Percentiles rank a stretch among this genome's conserved stretches.
These are phyloP conservation scores for Lanmaoa pseudosensibilis DNA, from an alignment of 768 basidiomycete species.

Conservation along the genomic window DNA sequence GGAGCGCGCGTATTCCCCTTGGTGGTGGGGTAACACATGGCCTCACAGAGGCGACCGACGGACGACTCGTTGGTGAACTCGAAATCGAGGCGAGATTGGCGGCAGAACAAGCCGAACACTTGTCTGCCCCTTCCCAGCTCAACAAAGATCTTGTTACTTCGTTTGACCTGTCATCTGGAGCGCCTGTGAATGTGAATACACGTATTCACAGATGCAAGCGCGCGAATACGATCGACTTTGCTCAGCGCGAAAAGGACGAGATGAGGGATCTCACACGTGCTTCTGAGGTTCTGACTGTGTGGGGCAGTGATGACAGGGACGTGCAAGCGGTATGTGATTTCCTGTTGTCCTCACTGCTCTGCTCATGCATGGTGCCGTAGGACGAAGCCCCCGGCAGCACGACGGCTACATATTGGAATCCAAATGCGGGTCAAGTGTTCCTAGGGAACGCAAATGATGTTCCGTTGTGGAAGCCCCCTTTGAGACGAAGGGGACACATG, in stretches of 20 bases:
- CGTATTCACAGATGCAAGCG: constrained; percentile 30
- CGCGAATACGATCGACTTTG: constrained; percentile 75
- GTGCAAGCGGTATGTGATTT: constrained; percentile 10
- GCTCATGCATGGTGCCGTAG: constrained; percentile 14
- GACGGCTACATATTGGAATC: constrained; percentile 50
- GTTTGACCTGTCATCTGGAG: not conserved
- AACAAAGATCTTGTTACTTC: not conserved
- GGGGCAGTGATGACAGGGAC: constrained; percentile 17
- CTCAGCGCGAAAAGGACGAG: constrained; percentile 82
- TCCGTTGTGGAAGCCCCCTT: constrained; percentile 42
- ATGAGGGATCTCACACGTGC: constrained; percentile 86
- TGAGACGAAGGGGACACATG: constrained; percentile 14
- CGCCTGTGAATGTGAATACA: constrained; percentile 4
- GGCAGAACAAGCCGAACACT: not conserved
- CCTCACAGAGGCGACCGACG: constrained; percentile 36
- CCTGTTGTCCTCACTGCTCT: not conserved
- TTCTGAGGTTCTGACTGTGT: constrained; percentile 67
- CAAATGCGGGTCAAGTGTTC: constrained; percentile 66
- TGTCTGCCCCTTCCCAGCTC: not conserved
- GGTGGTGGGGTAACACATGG: constrained; percentile 11
- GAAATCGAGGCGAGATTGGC: constrained; percentile 23
- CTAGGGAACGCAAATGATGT: constrained; percentile 85
- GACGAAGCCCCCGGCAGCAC: constrained; percentile 31
- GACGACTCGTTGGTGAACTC: constrained; percentile 20
- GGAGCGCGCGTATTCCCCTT: not conserved